Conservation (phyloP, 2,329 filamentous ascomycete genomes). For the Fusarium equiseti region DNA sequence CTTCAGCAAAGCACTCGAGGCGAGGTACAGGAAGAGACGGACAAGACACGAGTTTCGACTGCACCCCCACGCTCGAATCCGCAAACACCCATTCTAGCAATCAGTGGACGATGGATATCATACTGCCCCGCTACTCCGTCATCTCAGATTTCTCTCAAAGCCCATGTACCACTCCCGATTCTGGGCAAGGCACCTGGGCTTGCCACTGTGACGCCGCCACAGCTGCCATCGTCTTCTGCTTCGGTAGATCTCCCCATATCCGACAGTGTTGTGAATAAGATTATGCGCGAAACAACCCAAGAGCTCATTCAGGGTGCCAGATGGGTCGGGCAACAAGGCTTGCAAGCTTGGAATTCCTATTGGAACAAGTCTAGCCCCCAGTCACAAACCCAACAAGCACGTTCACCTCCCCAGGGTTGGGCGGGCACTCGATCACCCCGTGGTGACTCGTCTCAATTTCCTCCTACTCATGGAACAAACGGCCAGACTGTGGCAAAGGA, state of each 20-base stretch:
- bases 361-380: conserved; percentile 71
- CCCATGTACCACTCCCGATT: conserved; percentile 69
- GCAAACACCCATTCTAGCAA: conserved; percentile 74
- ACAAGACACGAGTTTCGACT: conserved; percentile 54
- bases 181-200: conserved; percentile 68
- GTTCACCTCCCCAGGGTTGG: conserved; percentile 64
- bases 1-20: conserved; percentile 72
- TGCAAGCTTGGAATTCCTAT: conserved; percentile 83
- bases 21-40: conserved; percentile 61
- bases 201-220: conserved; percentile 73
- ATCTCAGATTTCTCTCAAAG: conserved; percentile 76
- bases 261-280: conserved; percentile 79
- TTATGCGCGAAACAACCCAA: conserved; percentile 83
- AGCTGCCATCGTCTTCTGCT: conserved; percentile 74
- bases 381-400: conserved; percentile 58
- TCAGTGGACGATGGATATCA: conserved; percentile 81
- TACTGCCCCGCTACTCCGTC: conserved; percentile 80
- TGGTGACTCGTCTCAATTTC: conserved; percentile 69
- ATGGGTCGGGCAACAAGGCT: conserved; percentile 82
- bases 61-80: conserved; percentile 57
- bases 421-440: conserved; percentile 58
- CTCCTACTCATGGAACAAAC: conserved; percentile 77
- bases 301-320: conserved; percentile 80
- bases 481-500: conserved; percentile 72
- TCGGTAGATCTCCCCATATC: conserved; percentile 78